Percentiles rank a stretch among this genome's conserved stretches.
Evolutionary conservation across 164 flowering plant genomes (phyloP).

Genomic region (Piper longum): DNA sequence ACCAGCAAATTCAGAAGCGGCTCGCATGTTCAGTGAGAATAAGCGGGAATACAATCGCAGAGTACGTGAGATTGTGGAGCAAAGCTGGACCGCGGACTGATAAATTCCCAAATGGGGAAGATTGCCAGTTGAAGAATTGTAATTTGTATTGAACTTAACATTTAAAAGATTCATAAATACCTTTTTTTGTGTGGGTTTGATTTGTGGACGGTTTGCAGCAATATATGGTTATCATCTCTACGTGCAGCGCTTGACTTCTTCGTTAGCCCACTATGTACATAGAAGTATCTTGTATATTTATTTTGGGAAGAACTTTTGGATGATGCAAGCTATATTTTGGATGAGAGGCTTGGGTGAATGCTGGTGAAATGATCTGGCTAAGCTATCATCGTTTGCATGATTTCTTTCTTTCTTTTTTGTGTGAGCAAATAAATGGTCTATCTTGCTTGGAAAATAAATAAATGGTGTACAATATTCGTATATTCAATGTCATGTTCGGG

Average conservation of each 20-base stretch:
- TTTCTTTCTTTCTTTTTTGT: no score
- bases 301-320: background rate
- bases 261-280: background rate
- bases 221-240: background rate
- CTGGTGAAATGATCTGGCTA: no score
- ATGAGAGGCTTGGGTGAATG: no score
- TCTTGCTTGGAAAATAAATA: no score
- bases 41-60: conserved; percentile 70
- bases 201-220: background rate
- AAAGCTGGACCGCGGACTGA: conserved; percentile 85
- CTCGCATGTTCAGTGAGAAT: conserved; percentile 70
- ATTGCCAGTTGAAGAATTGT: background rate
- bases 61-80: conserved; percentile 73
- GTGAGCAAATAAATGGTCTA: no score
- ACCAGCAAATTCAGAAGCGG: conserved; percentile 88
- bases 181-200: background rate
- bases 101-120: background rate
- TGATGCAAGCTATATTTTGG: background rate
- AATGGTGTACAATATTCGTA: no score
- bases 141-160: no score
- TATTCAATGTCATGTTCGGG: no score
- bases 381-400: no score
- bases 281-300: no score
- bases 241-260: background rate
- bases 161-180: background rate